A percentile compares a stretch with the other conserved stretches of the same genome.
Evolutionary conservation across 352 stramenopile genomes (phyloP).

Genomic region (Pythium rhizo-oryzae): DNA sequence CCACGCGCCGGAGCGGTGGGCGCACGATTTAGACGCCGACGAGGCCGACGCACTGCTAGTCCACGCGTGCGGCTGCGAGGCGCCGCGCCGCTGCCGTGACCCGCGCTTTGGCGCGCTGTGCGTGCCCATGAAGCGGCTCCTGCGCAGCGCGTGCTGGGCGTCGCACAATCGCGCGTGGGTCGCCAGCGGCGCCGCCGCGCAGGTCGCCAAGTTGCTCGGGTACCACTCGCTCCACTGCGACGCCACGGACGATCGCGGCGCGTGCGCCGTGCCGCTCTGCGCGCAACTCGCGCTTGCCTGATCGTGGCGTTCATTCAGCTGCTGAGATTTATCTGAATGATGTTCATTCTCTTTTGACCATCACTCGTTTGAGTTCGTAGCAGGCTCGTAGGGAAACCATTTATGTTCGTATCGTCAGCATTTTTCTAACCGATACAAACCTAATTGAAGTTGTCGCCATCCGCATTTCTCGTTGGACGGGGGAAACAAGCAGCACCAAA

Average conservation of each 20-base stretch:
- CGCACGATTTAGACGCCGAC: slow-evolving; percentile 31
- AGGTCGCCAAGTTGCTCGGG: slow-evolving; percentile 48
- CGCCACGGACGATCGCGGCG: no score
- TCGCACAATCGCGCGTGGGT: slow-evolving; percentile 58
- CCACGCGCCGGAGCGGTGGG: slow-evolving; percentile 3
- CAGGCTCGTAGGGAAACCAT: no score
- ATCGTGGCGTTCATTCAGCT: no score
- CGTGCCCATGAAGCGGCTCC: slow-evolving; percentile 60
- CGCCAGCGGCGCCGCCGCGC: slow-evolving; percentile 34
- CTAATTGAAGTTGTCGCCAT: not conserved
- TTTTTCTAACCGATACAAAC: not conserved
- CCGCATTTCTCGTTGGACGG: not conserved
- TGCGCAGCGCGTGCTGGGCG: slow-evolving; percentile 61
- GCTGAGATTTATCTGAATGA: not conserved
- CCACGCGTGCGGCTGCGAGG: slow-evolving; percentile 60
- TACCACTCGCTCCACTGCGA: slow-evolving; percentile 52
- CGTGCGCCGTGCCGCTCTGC: slow-evolving; percentile 29
- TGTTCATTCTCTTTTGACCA: no score
- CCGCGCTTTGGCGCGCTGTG: slow-evolving; percentile 44
- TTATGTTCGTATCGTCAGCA: not conserved
- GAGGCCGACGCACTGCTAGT: slow-evolving; percentile 54
- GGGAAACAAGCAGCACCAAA: not conserved
- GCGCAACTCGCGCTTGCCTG: not conserved
- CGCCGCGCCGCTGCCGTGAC: slow-evolving; percentile 36
- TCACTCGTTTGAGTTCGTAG: no score